Base-by-base conservation (phyloP, 805 yeast species). In the Candida tibetensis region DNA sequence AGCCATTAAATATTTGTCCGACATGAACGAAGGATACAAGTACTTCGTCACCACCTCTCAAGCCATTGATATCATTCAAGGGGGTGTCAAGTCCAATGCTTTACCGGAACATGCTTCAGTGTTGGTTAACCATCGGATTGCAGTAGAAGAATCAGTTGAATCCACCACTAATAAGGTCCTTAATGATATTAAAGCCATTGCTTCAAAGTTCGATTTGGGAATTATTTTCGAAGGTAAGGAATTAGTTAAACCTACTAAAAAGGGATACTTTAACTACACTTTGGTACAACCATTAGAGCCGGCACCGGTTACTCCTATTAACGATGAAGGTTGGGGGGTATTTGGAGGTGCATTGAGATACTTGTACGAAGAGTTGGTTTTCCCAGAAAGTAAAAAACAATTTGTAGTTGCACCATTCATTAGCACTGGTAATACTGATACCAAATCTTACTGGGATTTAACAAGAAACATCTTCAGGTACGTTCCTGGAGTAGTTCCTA, bases 71-170 rank as follows among this genome's bases (percentile, higher is more conserved):
- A 58, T 74, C 4, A 58, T 74, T 27, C 27, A 45, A 5, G 79
- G 79, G 8, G 80, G 79, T 2, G 66, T 59, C n/a, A 74, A 74
- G 48, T 52, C 71, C 1, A 74, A 74, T 46, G 76, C 77, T 1
- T 59, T 74, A 17, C 79, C 80, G 1, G 78, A 74, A 42, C 62
- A 62, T 46, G 78, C 64, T 5, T 59, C 62, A 5, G 58, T 70
- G 4, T 50, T 62, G 16, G 64, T 74, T 14, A 73, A 74, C 52
- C 71, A 71, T 26, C 52, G 80, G 36, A 65, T 74, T 32, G 71
- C 77, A 2, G 49, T 72, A 17, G 80, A 72, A 42, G 64, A 64
- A 33, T 40, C 67, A 5, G 66, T 71, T 9, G 49, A 48, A 3
- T 45, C 53, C 18, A 65, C 69, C 0, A 48, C 54, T 2, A 44